These are phyloP conservation scores for Fusarium sarcochroum DNA, from an alignment of 2,329 filamentous ascomycete genomes.

Conservation along the genomic window DNA sequence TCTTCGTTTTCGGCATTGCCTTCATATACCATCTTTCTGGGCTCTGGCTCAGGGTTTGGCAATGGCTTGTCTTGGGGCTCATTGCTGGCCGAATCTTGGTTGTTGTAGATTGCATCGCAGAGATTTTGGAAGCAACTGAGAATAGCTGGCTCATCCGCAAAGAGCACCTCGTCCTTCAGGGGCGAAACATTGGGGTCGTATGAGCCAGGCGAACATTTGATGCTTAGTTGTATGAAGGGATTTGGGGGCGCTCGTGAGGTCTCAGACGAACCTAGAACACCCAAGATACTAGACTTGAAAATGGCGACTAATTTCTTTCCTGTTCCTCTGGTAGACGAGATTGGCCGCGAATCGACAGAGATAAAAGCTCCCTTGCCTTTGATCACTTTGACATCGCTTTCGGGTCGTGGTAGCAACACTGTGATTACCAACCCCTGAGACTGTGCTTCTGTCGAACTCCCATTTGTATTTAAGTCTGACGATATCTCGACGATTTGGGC, in stretches of 20 bases:
- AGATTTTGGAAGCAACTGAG: conserved; percentile 63
- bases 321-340: conserved; percentile 68
- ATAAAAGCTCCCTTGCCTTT: conserved; percentile 69
- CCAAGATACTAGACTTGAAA: conserved; percentile 66
- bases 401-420: conserved; percentile 69
- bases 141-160: conserved; percentile 66
- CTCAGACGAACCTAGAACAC: conserved; percentile 42
- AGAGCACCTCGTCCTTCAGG: conserved; percentile 79
- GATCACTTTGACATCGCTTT: conserved; percentile 60
- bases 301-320: conserved; percentile 70
- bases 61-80: conserved; percentile 2
- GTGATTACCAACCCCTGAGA: conserved; percentile 23
- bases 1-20: conserved; percentile 1
- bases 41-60: background rate
- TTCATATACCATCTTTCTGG: background rate
- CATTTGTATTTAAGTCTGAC: conserved; percentile 42
- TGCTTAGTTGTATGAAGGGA: conserved; percentile 74
- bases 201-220: conserved; percentile 70
- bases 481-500: conserved; percentile 65
- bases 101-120: conserved; percentile 58
- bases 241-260: conserved; percentile 57
- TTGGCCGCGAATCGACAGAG: conserved; percentile 77
- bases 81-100: background rate
- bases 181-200: conserved; percentile 83
- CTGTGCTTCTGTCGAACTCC: background rate